Evolutionary conservation across 192 early-diverging fungal genomes (phyloP).

Genomic region (Rhizoclosmatium sp.): DNA sequence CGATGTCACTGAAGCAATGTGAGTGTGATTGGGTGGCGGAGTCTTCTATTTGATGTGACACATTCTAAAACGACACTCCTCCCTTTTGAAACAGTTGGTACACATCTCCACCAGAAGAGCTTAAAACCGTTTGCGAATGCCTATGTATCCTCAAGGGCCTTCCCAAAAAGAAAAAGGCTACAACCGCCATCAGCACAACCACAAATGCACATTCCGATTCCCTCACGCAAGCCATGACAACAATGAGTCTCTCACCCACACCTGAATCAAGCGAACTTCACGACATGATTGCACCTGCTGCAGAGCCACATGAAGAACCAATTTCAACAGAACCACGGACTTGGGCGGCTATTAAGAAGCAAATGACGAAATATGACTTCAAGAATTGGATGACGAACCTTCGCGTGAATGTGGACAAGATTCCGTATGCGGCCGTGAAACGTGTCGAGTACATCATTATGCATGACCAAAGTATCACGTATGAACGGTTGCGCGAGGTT

Average conservation of each 20-base stretch:
- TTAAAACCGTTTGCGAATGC: conserved; percentile 63
- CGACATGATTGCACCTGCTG: too few relatives aligned
- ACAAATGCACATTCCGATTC: too few relatives aligned
- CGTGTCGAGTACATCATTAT: conserved; percentile 62
- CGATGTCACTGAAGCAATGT: conserved; percentile 55
- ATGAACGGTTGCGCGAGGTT: conserved; percentile 59
- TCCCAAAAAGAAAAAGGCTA: neutral
- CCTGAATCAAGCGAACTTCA: too few relatives aligned
- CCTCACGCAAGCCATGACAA: too few relatives aligned
- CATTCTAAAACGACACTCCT: neutral
- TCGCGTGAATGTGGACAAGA: conserved; percentile 45
- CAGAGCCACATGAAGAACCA: too few relatives aligned
- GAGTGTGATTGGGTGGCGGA: neutral
- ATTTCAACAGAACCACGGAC: conserved; percentile 20
- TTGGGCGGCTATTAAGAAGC: conserved; percentile 55
- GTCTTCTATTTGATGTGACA: neutral
- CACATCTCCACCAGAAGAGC: conserved; percentile 53
- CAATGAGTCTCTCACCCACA: too few relatives aligned
- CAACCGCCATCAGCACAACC: too few relatives aligned
- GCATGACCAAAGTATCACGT: conserved; percentile 56
- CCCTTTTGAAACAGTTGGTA: conserved; percentile 50
- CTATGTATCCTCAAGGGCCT: conserved; percentile 52
- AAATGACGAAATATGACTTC: conserved; percentile 56
- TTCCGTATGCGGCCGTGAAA: conserved; percentile 44
- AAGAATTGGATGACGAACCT: conserved; percentile 57